phyloP scores from a whole-genome alignment of 2,329 filamentous ascomycete genomes.

The Neonectria coccinea region DNA sequence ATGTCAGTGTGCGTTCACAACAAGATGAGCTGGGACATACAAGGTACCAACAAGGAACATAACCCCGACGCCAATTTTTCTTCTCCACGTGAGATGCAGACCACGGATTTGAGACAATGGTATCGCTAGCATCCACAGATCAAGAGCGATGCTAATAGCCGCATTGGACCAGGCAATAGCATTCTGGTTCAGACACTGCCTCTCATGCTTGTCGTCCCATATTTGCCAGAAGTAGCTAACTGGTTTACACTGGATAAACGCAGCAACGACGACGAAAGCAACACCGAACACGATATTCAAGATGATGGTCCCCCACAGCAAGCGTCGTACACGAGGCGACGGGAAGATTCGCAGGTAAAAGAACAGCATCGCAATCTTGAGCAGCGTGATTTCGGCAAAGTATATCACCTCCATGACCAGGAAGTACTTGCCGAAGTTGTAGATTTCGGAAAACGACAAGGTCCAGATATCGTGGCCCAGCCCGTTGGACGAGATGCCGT shows the following conservation, averaged over 20 bases:
- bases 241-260: conserved; percentile 2
- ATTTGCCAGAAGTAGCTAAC: conserved; percentile 25
- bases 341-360: conserved; percentile 31
- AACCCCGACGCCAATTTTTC: background rate
- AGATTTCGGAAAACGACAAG: conserved; percentile 5
- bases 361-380: conserved; percentile 25
- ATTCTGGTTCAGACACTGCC: conserved; percentile 16
- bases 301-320: conserved; percentile 24
- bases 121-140: conserved; percentile 1
- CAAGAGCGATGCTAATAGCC: conserved; percentile 19
- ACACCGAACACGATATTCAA: background rate
- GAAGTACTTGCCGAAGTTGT: conserved; percentile 7
- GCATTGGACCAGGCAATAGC: conserved; percentile 26
- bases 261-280: conserved; percentile 2
- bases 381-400: conserved; percentile 15
- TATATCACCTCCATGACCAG: conserved; percentile 18
- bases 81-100: background rate
- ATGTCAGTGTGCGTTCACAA: background rate
- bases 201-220: conserved; percentile 15
- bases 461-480: conserved; percentile 25
- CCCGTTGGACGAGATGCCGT: conserved; percentile 16
- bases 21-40: background rate
- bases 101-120: background rate
- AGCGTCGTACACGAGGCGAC: background rate
- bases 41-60: conserved; percentile 5